Percentiles rank a stretch among this genome's conserved stretches.
Conservation (phyloP, 352 stramenopile genomes). For the Peronosclerospora sorghi region DNA sequence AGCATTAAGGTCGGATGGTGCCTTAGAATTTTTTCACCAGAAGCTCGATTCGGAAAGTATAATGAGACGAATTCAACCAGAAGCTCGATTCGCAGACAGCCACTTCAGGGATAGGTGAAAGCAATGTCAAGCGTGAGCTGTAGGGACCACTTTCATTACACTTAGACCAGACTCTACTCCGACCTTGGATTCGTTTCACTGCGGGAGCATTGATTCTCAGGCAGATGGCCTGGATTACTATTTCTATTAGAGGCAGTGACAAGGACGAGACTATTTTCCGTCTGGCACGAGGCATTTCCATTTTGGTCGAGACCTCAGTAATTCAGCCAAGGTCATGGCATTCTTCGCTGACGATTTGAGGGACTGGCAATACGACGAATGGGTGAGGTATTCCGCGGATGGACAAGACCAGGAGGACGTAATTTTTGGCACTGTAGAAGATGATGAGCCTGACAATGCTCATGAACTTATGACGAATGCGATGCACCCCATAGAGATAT, state of each 20-base stretch:
- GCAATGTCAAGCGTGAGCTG: not conserved
- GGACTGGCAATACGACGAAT: slow-evolving; percentile 9
- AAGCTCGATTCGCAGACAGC: not conserved
- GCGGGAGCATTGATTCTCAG: too few relatives aligned
- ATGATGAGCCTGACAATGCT: slow-evolving; percentile 5
- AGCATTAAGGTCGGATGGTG: too few relatives aligned
- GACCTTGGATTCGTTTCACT: not conserved
- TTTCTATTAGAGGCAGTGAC: not conserved
- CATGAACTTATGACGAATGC: slow-evolving; percentile 2
- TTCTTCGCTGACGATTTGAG: slow-evolving; percentile 8
- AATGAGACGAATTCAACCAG: too few relatives aligned
- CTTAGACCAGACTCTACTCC: too few relatives aligned
- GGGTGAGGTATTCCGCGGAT: slow-evolving; percentile 1
- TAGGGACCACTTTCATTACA: not conserved
- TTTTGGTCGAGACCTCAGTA: slow-evolving; percentile 3
- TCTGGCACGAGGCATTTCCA: slow-evolving; percentile 5
- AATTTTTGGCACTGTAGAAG: slow-evolving; percentile 12
- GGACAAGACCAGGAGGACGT: slow-evolving; percentile 12
- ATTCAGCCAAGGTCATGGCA: slow-evolving; percentile 13
- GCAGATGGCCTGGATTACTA: not conserved
- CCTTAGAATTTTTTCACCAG: too few relatives aligned
- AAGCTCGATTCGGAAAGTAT: too few relatives aligned
- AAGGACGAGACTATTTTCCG: slow-evolving; percentile 1
- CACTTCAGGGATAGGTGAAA: too few relatives aligned
- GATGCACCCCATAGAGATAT: slow-evolving; percentile 2